A percentile compares a stretch with the other conserved stretches of the same genome.
Evolutionary conservation across 2,329 filamentous ascomycete species (phyloP).

Genomic region (Epichloe sylvatica): DNA sequence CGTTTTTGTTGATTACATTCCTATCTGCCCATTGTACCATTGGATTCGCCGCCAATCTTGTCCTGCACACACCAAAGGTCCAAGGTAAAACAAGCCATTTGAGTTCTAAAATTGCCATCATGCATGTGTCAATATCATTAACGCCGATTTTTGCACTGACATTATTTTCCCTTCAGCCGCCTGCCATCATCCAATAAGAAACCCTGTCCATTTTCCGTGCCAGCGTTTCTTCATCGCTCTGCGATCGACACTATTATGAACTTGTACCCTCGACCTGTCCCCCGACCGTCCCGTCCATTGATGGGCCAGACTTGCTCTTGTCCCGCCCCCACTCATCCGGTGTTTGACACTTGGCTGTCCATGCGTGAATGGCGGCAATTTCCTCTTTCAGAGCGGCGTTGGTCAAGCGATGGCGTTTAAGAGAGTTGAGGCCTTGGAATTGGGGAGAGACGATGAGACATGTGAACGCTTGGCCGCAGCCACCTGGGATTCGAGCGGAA

Average conservation of each 20-base stretch:
- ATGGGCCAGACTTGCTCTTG: conserved; percentile 24
- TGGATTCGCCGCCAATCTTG: no score
- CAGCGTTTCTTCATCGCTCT: not conserved
- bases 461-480: conserved; percentile 48
- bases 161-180: not conserved
- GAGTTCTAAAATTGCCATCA: no score
- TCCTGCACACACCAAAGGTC: no score
- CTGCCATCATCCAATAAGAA: not conserved
- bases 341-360: conserved; percentile 89
- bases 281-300: conserved; percentile 29
- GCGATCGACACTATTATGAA: not conserved
- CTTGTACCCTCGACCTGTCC: conserved; percentile 26
- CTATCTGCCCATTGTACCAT: no score
- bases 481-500: conserved; percentile 26
- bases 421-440: conserved; percentile 58
- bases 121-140: no score
- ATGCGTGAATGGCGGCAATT: conserved; percentile 84
- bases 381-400: conserved; percentile 73
- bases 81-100: no score
- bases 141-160: not conserved
- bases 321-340: conserved; percentile 76
- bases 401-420: conserved; percentile 76
- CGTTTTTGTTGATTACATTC: no score
- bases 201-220: not conserved
- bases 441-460: conserved; percentile 48